phyloP scores from a whole-genome alignment of 2,329 filamentous ascomycete species.

The Didymella pinodella region DNA sequence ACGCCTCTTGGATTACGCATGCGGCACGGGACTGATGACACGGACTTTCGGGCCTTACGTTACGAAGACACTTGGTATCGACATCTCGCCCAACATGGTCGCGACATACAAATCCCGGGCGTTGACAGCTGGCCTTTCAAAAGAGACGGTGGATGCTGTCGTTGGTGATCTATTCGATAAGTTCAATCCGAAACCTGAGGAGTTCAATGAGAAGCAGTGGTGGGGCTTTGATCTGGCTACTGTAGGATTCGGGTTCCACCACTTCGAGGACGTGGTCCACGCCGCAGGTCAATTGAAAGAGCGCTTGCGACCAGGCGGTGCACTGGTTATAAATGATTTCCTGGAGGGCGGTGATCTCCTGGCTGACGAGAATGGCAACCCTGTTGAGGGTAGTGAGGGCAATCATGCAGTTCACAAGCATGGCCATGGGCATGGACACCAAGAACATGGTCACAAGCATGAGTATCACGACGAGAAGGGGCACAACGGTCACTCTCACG shows the following conservation, averaged over 20 bases:
- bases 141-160: slow-evolving; percentile 34
- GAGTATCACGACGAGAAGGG: slow-evolving; percentile 5
- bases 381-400: slow-evolving; percentile 34
- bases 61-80: slow-evolving; percentile 71
- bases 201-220: slow-evolving; percentile 42
- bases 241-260: slow-evolving; percentile 57
- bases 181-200: slow-evolving; percentile 26
- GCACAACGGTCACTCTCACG: not conserved
- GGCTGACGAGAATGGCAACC: slow-evolving; percentile 38
- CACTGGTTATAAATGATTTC: slow-evolving; percentile 74
- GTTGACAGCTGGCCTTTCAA: slow-evolving; percentile 25
- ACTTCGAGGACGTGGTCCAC: slow-evolving; percentile 66
- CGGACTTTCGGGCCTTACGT: slow-evolving; percentile 69
- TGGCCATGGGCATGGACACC: slow-evolving; percentile 34
- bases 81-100: slow-evolving; percentile 76
- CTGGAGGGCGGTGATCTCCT: slow-evolving; percentile 59
- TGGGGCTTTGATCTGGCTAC: slow-evolving; percentile 54
- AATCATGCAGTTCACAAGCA: slow-evolving; percentile 34
- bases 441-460: slow-evolving; percentile 27
- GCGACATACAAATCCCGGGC: slow-evolving; percentile 70
- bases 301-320: slow-evolving; percentile 70
- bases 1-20: slow-evolving; percentile 77
- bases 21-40: slow-evolving; percentile 71
- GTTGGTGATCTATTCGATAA: slow-evolving; percentile 50
- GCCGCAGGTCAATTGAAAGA: slow-evolving; percentile 66